Evolutionary conservation across 208 protist genomes (phyloP), one percentile per base, ranked within the genome.

Genomic region (Leishmania amazonensis): DNA sequence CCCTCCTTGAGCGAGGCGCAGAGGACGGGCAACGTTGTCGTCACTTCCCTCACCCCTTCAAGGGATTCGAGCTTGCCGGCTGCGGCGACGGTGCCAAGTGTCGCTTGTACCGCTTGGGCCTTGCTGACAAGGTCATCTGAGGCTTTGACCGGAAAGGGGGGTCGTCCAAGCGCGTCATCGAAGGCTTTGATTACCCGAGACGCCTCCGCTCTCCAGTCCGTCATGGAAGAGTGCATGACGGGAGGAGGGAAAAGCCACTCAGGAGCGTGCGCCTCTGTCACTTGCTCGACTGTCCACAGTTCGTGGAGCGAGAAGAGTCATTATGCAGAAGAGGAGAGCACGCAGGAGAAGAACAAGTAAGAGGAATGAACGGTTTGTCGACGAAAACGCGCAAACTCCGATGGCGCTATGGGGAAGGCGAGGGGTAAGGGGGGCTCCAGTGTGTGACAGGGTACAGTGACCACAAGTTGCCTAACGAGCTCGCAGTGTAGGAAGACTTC

Each of bases 1-100:
- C 94, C 94, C 3, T 89, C 86, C 6, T 35, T 89, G 19, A 96
- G 75, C 0, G 94, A 85, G 8, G 94, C 92, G 70, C 90, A 95
- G 19, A 96, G 85, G 19, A 97, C 83, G 5, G 94, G 93, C 13
- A 97, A 78, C 7, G 91, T 96, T 42, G 87, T 94, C 4, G 88
- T 92, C 8, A 93, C 83, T 47, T 90, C 89, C 13, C n/a, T 64
- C 3, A 79, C 79, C 0, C 82, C 76, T 0, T 85, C 76, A 7
- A 97, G 70, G 0, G 76, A 24, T 7, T 53, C 42, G 7, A 92
- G 67, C 42, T 83, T 88, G 31, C 79, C 78, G 8, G 70, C 80
- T 17, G 82, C 53, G 6, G 83, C 77, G 3, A 86, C 45, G 2
- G 75, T 19, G 2, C 8, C 15, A n/a, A 94, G 24, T 9, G 83